A percentile compares a stretch with the other conserved stretches of the same genome.
Conservation (phyloP, 352 stramenopile genomes). For the Globisporangium polare region DNA sequence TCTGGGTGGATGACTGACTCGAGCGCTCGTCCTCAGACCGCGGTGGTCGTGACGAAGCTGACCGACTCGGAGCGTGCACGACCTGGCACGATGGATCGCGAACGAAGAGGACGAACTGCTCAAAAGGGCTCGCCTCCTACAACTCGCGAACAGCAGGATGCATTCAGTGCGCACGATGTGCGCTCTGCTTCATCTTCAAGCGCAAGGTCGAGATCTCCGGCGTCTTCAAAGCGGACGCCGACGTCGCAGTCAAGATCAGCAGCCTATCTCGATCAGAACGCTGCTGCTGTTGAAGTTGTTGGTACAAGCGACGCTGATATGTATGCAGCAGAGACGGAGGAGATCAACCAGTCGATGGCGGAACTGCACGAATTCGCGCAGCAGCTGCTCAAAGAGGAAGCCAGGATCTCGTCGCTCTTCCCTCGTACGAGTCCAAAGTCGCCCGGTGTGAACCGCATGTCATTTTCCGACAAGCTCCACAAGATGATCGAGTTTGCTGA, state of each 20-base stretch:
- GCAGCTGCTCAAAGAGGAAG: slow-evolving; percentile 54
- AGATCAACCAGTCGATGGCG: slow-evolving; percentile 33
- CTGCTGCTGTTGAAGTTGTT: neutral
- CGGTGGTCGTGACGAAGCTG: slow-evolving; percentile 36
- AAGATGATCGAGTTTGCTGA: slow-evolving; percentile 82
- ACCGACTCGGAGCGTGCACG: slow-evolving; percentile 13
- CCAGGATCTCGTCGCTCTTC: slow-evolving; percentile 48
- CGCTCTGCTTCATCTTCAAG: neutral
- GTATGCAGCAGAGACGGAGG: slow-evolving; percentile 1
- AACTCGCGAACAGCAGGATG: neutral
- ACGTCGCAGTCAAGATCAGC: neutral
- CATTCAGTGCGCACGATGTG: neutral
- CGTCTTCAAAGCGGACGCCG: neutral
- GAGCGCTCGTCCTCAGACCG: slow-evolving; percentile 26
- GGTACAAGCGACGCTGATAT: neutral
- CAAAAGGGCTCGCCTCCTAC: neutral
- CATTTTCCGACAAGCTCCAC: slow-evolving; percentile 71
- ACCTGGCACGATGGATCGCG: slow-evolving; percentile 6
- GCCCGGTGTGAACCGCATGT: slow-evolving; percentile 56
- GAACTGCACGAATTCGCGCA: slow-evolving; percentile 61
- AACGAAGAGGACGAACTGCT: slow-evolving; percentile 1
- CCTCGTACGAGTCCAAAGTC: slow-evolving; percentile 37
- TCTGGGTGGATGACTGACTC: neutral
- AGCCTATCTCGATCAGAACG: neutral
- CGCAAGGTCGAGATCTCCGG: slow-evolving; percentile 2